A percentile compares a stretch with the other conserved stretches of the same genome.
phyloP scores from a whole-genome alignment of 2,329 filamentous ascomycete genomes.

The Cytospora mali region DNA sequence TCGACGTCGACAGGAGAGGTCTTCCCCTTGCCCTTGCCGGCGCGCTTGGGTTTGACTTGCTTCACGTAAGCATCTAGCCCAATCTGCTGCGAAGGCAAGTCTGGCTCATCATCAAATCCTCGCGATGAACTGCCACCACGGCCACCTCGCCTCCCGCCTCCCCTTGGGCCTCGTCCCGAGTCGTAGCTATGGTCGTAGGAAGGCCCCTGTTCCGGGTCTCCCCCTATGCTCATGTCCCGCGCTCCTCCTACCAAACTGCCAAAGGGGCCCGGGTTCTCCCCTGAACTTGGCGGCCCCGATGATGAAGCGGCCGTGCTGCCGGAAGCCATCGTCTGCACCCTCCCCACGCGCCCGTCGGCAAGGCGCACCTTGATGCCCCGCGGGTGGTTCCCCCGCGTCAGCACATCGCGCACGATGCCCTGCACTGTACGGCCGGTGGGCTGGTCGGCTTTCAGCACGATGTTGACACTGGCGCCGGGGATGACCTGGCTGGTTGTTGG shows the following conservation, averaged over 20 bases:
- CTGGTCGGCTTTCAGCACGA: slow-evolving; percentile 77
- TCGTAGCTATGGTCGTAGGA: background rate
- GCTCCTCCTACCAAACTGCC: slow-evolving; percentile 15
- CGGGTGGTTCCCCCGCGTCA: slow-evolving; percentile 75
- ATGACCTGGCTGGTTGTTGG: slow-evolving; percentile 56
- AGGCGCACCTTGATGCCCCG: slow-evolving; percentile 79
- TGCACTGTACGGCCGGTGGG: slow-evolving; percentile 70
- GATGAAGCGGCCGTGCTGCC: slow-evolving; percentile 13
- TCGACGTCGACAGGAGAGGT: slow-evolving; percentile 1
- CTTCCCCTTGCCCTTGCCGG: slow-evolving; percentile 27
- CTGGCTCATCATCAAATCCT: slow-evolving; percentile 39
- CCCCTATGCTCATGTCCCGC: background rate
- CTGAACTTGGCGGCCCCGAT: background rate
- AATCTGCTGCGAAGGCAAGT: slow-evolving; percentile 46
- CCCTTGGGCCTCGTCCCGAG: background rate
- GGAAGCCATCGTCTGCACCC: slow-evolving; percentile 66
- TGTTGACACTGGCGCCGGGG: slow-evolving; percentile 67
- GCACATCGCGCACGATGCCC: slow-evolving; percentile 66
- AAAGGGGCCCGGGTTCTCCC: background rate
- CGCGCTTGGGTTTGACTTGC: slow-evolving; percentile 37
- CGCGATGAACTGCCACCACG: slow-evolving; percentile 31
- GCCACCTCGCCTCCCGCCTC: slow-evolving; percentile 29
- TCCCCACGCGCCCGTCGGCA: slow-evolving; percentile 69
- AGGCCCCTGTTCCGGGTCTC: background rate
- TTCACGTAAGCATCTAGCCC: slow-evolving; percentile 55